Evolutionary conservation across 306 rosid species (phyloP).

Genomic region (Prosopis cineraria): DNA sequence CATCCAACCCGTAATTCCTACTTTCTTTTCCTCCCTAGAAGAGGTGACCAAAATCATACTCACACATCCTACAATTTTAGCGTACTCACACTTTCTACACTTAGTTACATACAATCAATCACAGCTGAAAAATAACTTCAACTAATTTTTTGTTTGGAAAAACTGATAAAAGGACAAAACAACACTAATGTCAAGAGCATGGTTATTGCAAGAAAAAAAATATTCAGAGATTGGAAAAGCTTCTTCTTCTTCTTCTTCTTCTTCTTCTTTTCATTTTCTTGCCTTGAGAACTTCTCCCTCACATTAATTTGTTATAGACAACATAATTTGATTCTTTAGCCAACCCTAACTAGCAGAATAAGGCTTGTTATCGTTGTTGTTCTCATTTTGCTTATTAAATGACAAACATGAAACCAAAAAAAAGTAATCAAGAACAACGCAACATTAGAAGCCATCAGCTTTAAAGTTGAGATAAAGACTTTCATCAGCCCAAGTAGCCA

Average conservation of each 20-base stretch:
- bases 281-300: background rate
- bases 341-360: no score
- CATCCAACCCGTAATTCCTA: background rate
- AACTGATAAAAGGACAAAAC: background rate
- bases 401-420: background rate
- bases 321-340: constrained; percentile 2
- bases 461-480: background rate
- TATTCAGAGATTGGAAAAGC: background rate
- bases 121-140: background rate
- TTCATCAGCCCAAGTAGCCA: constrained; percentile 13
- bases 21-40: background rate
- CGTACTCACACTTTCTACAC: background rate
- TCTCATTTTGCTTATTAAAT: background rate
- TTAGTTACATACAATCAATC: background rate
- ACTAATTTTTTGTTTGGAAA: background rate
- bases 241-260: no score
- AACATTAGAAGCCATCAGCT: background rate
- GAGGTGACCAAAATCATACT: background rate
- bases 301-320: background rate
- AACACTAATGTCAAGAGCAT: background rate
- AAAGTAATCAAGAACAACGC: constrained; percentile 2
- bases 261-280: background rate
- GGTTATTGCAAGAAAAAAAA: background rate
- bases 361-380: no score
- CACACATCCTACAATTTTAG: background rate